Base-by-base conservation (phyloP, 2,329 filamentous ascomycete species). In the Chaetomium globosum region DNA sequence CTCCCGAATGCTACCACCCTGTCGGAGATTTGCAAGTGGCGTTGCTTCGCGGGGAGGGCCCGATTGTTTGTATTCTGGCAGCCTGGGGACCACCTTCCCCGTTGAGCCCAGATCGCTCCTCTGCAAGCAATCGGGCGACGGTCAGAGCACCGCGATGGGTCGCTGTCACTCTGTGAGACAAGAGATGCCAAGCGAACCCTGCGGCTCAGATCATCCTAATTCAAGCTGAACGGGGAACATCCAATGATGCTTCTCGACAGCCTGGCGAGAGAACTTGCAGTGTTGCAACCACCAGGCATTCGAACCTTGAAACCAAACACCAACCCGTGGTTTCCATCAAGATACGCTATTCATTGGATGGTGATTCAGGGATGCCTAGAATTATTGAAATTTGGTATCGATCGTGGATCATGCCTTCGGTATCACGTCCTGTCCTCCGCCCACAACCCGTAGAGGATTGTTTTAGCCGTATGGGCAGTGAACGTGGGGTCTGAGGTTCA, bases 1-100 rank as follows among this genome's bases (percentile, higher is more conserved):
- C 59, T 48, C 55, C 59, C 65, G 59, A 61, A 65, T 64, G 66
- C 66, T 49, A 64, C 65, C 65, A n/a, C 60, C 21, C 2, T 48
- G 53, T 55, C 61, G 58, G 61, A 61, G 53, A 65, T 67, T 56
- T 62, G 54, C 26, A 53, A 43, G 26, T 61, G 49, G 58, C 53
- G 21, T 46, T 23, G 28, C 9, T 43, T 36, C 4, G 33, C 51
- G 33, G 23, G 28, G 56, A 36, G 33, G 33, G 57, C 6, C 39
- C 23, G n/a, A 26, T 26, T 26, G 26, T 48, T 31, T 58, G 21
- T 51, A 28, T 31, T 31, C 31, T 31, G 31, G 31, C 31, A 31
- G 31, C 31, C n/a, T 19, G 12, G 12, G 31, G 12, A 31, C 4
- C 33, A 28, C 55, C 55, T 55, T 55, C n/a, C 53, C 53, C 53